phyloP scores from a whole-genome alignment of 2,329 filamentous ascomycete genomes.

The Neofusicoccum sp. region DNA sequence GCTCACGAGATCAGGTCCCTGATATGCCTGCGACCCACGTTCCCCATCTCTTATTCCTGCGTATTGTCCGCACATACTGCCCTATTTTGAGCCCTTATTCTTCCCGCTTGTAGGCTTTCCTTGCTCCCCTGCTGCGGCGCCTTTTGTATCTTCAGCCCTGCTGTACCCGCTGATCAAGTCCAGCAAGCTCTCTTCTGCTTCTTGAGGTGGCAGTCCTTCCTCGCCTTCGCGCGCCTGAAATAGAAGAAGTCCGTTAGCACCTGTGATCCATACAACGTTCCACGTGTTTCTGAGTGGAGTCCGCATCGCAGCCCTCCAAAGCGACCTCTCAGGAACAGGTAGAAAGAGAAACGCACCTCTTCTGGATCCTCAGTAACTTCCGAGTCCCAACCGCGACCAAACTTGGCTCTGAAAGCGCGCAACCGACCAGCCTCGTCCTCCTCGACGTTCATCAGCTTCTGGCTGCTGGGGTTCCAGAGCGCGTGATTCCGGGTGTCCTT shows the following conservation, averaged over 20 bases:
- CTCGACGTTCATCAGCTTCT: slow-evolving; percentile 83
- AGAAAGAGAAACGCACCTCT: slow-evolving; percentile 21
- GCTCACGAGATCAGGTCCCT: no score
- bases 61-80: neutral
- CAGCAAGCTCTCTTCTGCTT: slow-evolving; percentile 8
- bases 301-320: neutral
- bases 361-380: slow-evolving; percentile 33
- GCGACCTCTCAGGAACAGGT: neutral
- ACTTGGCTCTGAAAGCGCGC: slow-evolving; percentile 81
- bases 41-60: no score
- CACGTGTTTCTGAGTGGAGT: neutral
- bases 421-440: slow-evolving; percentile 92
- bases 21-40: no score
- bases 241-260: neutral
- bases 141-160: slow-evolving; percentile 25
- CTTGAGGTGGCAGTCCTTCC: neutral
- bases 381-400: slow-evolving; percentile 82
- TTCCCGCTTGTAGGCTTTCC: slow-evolving; percentile 21
- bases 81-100: slow-evolving; percentile 22
- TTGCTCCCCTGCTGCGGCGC: slow-evolving; percentile 20
- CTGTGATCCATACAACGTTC: neutral
- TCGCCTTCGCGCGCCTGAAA: slow-evolving; percentile 10
- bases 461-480: slow-evolving; percentile 86
- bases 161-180: slow-evolving; percentile 34
- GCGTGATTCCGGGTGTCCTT: slow-evolving; percentile 90